Conservation (phyloP, 2,329 filamentous ascomycete genomes). For the Botrytis aclada region DNA sequence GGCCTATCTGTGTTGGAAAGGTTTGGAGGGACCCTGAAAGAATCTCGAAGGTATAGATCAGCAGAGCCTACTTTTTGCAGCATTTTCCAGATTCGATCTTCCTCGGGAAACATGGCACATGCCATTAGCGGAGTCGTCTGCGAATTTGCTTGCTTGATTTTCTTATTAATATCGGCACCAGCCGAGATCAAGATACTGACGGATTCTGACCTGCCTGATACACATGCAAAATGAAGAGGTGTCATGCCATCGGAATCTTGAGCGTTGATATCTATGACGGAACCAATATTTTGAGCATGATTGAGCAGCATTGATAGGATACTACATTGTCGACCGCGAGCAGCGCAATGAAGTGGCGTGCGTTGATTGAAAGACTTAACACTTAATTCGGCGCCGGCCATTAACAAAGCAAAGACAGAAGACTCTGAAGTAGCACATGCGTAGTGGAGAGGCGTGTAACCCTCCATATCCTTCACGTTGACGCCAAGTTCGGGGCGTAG, state of each 20-base stretch:
- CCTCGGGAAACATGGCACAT: slow-evolving; percentile 20
- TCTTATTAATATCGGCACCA: slow-evolving; percentile 21
- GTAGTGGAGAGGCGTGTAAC: slow-evolving; percentile 22
- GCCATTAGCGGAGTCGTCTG: slow-evolving; percentile 8
- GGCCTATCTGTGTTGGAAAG: too few species aligned
- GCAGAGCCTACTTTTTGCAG: neutral
- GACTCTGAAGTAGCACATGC: slow-evolving; percentile 19
- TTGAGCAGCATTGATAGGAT: slow-evolving; percentile 35
- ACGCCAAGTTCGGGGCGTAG: neutral
- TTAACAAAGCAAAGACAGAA: slow-evolving; percentile 14
- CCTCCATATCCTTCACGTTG: slow-evolving; percentile 17
- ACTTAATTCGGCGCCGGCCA: slow-evolving; percentile 19
- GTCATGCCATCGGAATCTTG: slow-evolving; percentile 16
- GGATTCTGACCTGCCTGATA: slow-evolving; percentile 23
- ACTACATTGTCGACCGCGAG: slow-evolving; percentile 20
- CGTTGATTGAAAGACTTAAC: slow-evolving; percentile 13
- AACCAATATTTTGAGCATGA: neutral
- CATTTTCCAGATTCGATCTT: slow-evolving; percentile 18
- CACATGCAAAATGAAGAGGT: slow-evolving; percentile 23
- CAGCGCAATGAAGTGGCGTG: slow-evolving; percentile 24
- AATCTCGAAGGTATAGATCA: neutral
- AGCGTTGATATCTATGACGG: neutral
- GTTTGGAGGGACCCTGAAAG: too few species aligned
- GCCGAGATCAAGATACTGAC: slow-evolving; percentile 19
- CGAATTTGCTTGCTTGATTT: slow-evolving; percentile 14